Base-by-base conservation (phyloP, 495 filamentous ascomycete species). In the Aspergillus bertholletiae region DNA sequence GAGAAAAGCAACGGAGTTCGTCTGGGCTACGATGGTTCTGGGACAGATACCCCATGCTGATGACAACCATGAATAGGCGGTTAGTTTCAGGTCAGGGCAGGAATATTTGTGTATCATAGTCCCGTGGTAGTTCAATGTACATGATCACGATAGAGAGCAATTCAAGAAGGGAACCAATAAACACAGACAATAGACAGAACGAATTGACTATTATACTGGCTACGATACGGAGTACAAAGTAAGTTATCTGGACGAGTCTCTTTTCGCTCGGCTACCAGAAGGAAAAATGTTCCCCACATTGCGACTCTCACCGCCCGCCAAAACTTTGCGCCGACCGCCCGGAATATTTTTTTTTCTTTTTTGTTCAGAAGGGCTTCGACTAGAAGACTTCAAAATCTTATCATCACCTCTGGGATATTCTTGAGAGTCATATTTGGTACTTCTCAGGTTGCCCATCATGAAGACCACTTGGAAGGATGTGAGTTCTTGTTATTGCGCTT, bases 381-480 rank as follows among this genome's bases (percentile, higher is more conserved):
- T 60, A 63, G 61, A 60, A 69, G 60, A 40, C 39, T 43, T 43
- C 39, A 43, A 43, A 44, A 53, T 52, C 48, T 55, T 47, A 40
- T 23, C 47, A 32, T 53, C 49, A 54, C 46, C 15, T 24, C 43
- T 37, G 35, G 24, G 21, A 43, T 51, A 37, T 53, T 54, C 46
- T 46, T 37, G 46, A 59, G 56, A 61, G 56, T 66, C 59, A 46
- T 58, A 46, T 52, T 49, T 52, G 45, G 24, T 57, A 66, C 66
- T 70, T 22, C 35, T 50, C 51, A 52, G 53, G 57, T 43, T 73
- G 66, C 70, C 72, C 72, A 75, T 69, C 63, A 87, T 87, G 84
- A 87, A 87, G 80, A 86, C 84, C 18, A 85, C 84, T 37, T 87
- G 84, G 84, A 87, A 87, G 67, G 84, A 87, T 72, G 75, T 78